A percentile compares a stretch with the other conserved stretches of the same genome.
Evolutionary conservation across 495 filamentous ascomycete species (phyloP).

Genomic region (Penicillium paxilli): DNA sequence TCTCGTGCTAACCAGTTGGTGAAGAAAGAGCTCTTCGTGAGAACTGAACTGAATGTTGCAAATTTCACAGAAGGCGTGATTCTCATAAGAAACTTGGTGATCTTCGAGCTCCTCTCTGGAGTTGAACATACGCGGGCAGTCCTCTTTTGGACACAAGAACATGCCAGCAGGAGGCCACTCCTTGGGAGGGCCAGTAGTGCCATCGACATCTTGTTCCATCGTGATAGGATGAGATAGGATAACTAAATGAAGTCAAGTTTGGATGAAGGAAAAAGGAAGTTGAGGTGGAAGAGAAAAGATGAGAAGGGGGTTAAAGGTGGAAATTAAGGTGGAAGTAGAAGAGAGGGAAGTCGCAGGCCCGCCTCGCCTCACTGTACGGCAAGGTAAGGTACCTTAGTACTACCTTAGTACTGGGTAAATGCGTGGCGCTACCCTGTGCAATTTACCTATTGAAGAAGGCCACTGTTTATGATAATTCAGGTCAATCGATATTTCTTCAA

Average conservation of each 20-base stretch:
- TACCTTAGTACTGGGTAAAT: too few relatives aligned
- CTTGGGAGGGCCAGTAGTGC: background rate
- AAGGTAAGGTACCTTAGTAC: too few relatives aligned
- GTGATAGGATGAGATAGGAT: background rate
- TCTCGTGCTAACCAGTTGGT: conserved; percentile 38
- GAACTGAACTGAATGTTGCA: conserved; percentile 51
- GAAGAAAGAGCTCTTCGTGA: conserved; percentile 39
- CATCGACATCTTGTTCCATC: background rate
- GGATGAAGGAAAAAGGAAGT: background rate
- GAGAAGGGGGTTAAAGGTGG: background rate
- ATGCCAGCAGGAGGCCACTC: background rate
- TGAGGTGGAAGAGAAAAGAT: background rate
- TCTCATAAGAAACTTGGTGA: conserved; percentile 43
- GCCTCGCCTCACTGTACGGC: background rate
- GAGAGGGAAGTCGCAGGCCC: background rate
- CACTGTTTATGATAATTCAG: too few relatives aligned
- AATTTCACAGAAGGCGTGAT: conserved; percentile 51
- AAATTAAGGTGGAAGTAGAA: background rate
- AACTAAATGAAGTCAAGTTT: background rate
- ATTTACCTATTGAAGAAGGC: too few relatives aligned
- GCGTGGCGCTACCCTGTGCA: too few relatives aligned
- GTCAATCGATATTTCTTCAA: too few relatives aligned
- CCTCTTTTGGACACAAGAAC: conserved; percentile 5
- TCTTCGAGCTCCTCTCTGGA: conserved; percentile 36
- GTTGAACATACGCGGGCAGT: conserved; percentile 65